These are phyloP conservation scores for Cucurbita pepo DNA, from an alignment of 306 rosid genomes.

Conservation along the genomic window DNA sequence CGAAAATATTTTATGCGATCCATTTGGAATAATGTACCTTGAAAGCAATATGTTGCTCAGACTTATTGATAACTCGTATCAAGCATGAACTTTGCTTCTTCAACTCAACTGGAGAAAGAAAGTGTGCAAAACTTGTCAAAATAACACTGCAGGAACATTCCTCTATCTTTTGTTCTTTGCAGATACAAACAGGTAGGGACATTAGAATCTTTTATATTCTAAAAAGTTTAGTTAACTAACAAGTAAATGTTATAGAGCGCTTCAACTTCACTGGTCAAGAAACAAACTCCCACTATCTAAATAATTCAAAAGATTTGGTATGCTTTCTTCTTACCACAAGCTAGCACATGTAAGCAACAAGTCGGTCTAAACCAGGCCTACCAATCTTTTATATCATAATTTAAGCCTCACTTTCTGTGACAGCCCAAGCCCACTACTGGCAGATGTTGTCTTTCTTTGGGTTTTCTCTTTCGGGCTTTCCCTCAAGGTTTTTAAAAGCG, in stretches of 20 bases:
- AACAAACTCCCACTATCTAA: not conserved
- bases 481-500: too few relatives aligned
- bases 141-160: not conserved
- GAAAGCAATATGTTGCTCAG: conserved; percentile 58
- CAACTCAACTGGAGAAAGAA: conserved; percentile 46
- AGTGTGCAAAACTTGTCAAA: not conserved
- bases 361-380: not conserved
- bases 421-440: too few relatives aligned
- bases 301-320: not conserved
- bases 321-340: not conserved
- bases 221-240: not conserved
- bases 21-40: conserved; percentile 34
- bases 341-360: not conserved
- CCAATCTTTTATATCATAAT: not conserved
- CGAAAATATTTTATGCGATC: not conserved
- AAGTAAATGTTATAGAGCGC: not conserved
- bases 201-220: not conserved
- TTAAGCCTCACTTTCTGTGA: not conserved
- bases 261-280: not conserved
- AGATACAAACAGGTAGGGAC: not conserved
- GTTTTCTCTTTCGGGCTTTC: too few relatives aligned
- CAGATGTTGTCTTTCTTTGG: too few relatives aligned
- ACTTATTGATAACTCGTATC: conserved; percentile 46
- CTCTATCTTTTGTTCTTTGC: not conserved
- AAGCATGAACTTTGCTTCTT: conserved; percentile 73